phyloP scores from a whole-genome alignment of 768 basidiomycete species.

The Postia placenta region DNA sequence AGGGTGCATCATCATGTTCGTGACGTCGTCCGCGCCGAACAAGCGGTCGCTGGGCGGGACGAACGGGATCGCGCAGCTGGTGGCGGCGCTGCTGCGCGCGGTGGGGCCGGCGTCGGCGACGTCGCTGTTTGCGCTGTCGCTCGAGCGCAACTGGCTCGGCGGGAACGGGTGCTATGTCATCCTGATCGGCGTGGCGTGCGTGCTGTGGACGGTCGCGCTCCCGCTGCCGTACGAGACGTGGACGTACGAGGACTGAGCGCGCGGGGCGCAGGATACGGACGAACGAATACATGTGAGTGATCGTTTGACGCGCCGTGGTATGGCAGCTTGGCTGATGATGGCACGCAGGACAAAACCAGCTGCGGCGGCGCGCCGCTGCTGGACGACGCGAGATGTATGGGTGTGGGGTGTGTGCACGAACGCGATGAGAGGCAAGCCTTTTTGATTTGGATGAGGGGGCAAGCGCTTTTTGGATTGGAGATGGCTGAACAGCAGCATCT shows the following conservation, averaged over 20 bases:
- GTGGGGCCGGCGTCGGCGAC: constrained; percentile 49
- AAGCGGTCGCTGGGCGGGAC: constrained; percentile 39
- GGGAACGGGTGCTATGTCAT: constrained; percentile 37
- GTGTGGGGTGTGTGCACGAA: too few relatives aligned
- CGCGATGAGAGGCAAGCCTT: too few relatives aligned
- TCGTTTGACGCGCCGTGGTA: too few relatives aligned
- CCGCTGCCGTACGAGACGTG: constrained; percentile 18
- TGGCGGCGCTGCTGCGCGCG: constrained; percentile 40
- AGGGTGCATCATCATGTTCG: constrained; percentile 28
- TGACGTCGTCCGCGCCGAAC: constrained; percentile 25
- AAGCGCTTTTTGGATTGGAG: too few relatives aligned
- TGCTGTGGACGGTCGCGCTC: constrained; percentile 13
- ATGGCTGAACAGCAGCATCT: too few relatives aligned
- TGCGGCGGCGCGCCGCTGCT: too few relatives aligned
- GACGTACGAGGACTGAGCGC: constrained; percentile 6
- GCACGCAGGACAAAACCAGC: too few relatives aligned
- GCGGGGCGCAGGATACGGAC: neutral
- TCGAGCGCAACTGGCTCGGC: constrained; percentile 36
- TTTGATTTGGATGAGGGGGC: too few relatives aligned
- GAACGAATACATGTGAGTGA: too few relatives aligned
- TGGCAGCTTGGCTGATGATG: too few relatives aligned
- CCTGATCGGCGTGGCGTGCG: constrained; percentile 12
- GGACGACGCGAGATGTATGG: too few relatives aligned
- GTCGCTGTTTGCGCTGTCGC: constrained; percentile 50
- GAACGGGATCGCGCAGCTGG: constrained; percentile 52